Conservation (phyloP, 192 early-diverging fungal genomes). For the Linnemannia schmuckeri region DNA sequence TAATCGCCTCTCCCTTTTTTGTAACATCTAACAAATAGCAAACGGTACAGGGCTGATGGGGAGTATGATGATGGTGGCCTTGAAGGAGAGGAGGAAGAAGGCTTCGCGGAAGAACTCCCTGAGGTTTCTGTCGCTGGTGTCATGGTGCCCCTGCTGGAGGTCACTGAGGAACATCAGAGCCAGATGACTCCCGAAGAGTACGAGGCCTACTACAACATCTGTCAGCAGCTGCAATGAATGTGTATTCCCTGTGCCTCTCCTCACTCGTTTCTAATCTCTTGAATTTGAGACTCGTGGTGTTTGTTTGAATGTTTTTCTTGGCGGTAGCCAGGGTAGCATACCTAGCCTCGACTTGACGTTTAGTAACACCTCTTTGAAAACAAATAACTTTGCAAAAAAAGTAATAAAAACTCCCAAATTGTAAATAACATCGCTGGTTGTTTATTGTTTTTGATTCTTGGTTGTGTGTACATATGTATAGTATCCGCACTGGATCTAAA, state of each 20-base stretch:
- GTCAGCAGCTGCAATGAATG: conserved; percentile 20
- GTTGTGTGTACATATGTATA: background rate
- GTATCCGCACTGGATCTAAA: background rate
- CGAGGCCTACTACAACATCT: conserved; percentile 53
- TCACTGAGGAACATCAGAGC: conserved; percentile 66
- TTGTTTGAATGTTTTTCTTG: background rate
- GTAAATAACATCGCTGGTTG: too few relatives aligned
- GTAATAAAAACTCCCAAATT: too few relatives aligned
- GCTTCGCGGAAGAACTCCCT: conserved; percentile 32
- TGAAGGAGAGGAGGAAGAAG: conserved; percentile 42
- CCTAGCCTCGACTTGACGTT: background rate
- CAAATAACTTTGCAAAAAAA: background rate
- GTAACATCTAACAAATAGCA: conserved; percentile 10
- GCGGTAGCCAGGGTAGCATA: background rate
- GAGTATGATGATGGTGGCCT: conserved; percentile 26
- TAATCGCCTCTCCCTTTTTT: background rate
- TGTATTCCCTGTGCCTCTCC: background rate
- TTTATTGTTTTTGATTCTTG: background rate
- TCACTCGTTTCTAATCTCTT: background rate
- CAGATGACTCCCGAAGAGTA: conserved; percentile 72
- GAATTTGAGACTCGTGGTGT: background rate
- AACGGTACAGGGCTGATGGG: conserved; percentile 32
- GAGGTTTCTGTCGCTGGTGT: conserved; percentile 52
- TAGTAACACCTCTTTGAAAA: background rate
- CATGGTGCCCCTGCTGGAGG: conserved; percentile 62